A percentile compares a stretch with the other conserved stretches of the same genome.
phyloP scores from a whole-genome alignment of 2,329 filamentous ascomycete species.

The Metarhizium guizhouense region DNA sequence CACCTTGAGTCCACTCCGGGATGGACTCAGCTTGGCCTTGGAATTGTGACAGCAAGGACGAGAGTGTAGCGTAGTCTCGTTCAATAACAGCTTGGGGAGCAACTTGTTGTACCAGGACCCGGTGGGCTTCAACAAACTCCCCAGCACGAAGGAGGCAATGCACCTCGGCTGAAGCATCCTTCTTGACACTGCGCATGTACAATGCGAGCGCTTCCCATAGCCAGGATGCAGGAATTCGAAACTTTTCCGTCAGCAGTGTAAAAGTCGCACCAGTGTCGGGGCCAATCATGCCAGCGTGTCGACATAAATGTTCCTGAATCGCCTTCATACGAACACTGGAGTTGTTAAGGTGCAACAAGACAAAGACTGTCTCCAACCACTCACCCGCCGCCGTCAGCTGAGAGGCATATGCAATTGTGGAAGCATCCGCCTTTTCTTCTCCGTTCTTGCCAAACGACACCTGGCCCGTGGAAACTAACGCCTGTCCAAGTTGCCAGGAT shows the following conservation, averaged over 20 bases:
- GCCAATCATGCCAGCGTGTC: conserved; percentile 60
- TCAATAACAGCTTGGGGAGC: conserved; percentile 77
- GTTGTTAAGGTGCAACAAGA: conserved; percentile 66
- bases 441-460: conserved; percentile 45
- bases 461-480: conserved; percentile 43
- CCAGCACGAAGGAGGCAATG: conserved; percentile 71
- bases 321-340: conserved; percentile 52
- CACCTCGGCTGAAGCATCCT: conserved; percentile 63
- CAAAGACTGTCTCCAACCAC: conserved; percentile 65
- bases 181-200: conserved; percentile 64
- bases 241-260: conserved; percentile 49
- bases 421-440: conserved; percentile 53
- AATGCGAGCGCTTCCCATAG: conserved; percentile 82
- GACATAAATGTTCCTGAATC: conserved; percentile 64
- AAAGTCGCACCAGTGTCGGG: conserved; percentile 48
- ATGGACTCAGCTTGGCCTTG: conserved; percentile 52
- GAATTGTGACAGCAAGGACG: conserved; percentile 64
- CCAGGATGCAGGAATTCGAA: conserved; percentile 68
- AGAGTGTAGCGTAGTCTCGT: conserved; percentile 64
- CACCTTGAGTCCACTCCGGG: conserved; percentile 67
- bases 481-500: conserved; percentile 76
- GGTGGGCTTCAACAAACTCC: conserved; percentile 73
- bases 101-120: conserved; percentile 70
- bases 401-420: conserved; percentile 56
- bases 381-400: conserved; percentile 55